Evolutionary conservation across 2,329 filamentous ascomycete species (phyloP).

Genomic region (Byssochlamys sp.): DNA sequence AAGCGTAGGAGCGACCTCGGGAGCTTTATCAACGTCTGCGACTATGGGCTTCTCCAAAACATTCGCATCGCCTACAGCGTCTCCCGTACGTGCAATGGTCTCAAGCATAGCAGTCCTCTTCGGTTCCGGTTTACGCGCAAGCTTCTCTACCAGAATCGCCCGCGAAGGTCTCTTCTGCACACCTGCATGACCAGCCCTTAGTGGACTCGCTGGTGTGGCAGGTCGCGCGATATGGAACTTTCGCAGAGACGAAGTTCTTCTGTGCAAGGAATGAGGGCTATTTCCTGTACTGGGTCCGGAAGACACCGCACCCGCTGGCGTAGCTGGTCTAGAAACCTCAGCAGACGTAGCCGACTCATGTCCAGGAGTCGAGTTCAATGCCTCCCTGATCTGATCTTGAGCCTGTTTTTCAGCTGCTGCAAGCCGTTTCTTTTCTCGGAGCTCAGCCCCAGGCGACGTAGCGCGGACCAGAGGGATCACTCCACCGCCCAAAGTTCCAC

Average conservation of each 20-base stretch:
- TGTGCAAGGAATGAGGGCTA: slow-evolving; percentile 14
- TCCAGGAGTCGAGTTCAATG: slow-evolving; percentile 15
- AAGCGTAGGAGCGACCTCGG: slow-evolving; percentile 6
- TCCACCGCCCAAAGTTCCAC: slow-evolving; percentile 4
- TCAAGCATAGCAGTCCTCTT: slow-evolving; percentile 25
- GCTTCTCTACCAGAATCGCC: slow-evolving; percentile 33
- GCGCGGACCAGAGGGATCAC: slow-evolving; percentile 33
- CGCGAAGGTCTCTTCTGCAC: slow-evolving; percentile 26
- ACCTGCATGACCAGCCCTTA: slow-evolving; percentile 20
- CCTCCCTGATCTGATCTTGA: slow-evolving; percentile 20
- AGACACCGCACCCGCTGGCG: background rate
- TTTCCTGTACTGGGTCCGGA: slow-evolving; percentile 7
- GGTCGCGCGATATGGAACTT: slow-evolving; percentile 33
- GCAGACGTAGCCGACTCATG: slow-evolving; percentile 1
- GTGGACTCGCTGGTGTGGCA: slow-evolving; percentile 16
- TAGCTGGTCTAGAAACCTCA: background rate
- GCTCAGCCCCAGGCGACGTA: slow-evolving; percentile 34
- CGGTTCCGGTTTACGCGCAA: slow-evolving; percentile 23
- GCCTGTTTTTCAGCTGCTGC: slow-evolving; percentile 19
- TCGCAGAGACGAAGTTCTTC: slow-evolving; percentile 17
- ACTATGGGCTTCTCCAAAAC: slow-evolving; percentile 7
- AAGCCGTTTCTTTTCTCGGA: slow-evolving; percentile 24
- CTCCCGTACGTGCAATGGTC: slow-evolving; percentile 15
- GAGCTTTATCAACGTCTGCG: slow-evolving; percentile 1
- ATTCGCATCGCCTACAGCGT: slow-evolving; percentile 1